Evolutionary conservation across 768 basidiomycete species (phyloP), one percentile per base, ranked within the genome.

Genomic region (Phanerochaete carnosa): DNA sequence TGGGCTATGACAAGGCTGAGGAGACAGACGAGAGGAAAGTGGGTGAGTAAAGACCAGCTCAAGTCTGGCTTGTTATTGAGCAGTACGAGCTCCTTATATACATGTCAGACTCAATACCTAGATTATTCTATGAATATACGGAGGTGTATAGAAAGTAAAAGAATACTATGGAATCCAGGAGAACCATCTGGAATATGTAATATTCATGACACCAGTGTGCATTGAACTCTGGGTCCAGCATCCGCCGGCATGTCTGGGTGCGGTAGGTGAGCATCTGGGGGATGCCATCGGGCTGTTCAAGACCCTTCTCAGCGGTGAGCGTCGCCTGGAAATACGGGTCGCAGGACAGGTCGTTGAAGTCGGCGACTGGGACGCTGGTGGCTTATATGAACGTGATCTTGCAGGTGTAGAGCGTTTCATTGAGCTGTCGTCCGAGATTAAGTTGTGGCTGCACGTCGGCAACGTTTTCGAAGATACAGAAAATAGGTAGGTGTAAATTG

Each of bases 241-340:
- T 66, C 9, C 62, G 56, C 22, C 68, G 62, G 29, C 60, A 62
- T 13, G 71, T 70, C 28, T 58, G 67, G 13, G 69, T 70, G 49
- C 71, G 68, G 60, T 61, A 70, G 12, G 60, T 57, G 39, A 69
- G 35, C 22, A 56, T 49, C 32, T 62, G 54, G 23, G 63, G 46
- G 28, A 47, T 47, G 45, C 50, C 52, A 19, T 61, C 28, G 12
- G 12, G 25, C 3, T 35, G 19, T 25, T 55, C n/a, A 2, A 32
- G 30, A 16, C 23, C 25, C 3, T 35, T 55, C 9, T 62, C 37
- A 8, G 64, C 57, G 2, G 54, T 49, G 56, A 72, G 63, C 9
- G 64, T 66, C 43, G 61, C 67, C 46, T 51, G 37, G 52, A 72
- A 49, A 53, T 68, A 72, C 9, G 71, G 71, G 60, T 72, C 71